These are phyloP conservation scores for Taphrina sp. DNA, from an alignment of 1,139 yeast species.

Conservation along the genomic window DNA sequence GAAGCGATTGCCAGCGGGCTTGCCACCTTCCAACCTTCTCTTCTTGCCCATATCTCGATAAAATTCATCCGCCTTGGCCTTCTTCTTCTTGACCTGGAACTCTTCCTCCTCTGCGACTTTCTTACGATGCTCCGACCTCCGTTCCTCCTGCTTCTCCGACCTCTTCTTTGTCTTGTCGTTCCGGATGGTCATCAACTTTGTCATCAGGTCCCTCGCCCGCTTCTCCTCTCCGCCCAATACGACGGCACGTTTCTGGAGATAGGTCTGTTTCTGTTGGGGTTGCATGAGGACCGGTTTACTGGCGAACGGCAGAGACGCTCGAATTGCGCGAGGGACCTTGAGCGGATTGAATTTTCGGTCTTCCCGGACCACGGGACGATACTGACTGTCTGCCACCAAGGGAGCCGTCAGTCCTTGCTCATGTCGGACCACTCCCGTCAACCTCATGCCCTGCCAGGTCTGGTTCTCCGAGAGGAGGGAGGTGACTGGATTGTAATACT, in stretches of 20 bases:
- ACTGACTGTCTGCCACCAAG: constrained; percentile 57
- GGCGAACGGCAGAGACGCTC: constrained; percentile 78
- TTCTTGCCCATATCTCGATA: constrained; percentile 62
- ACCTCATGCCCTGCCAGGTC: constrained; percentile 94
- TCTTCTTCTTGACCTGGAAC: constrained; percentile 68
- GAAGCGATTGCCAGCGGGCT: constrained; percentile 23
- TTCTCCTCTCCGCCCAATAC: constrained; percentile 70
- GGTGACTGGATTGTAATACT: constrained; percentile 93
- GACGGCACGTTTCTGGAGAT: constrained; percentile 89
- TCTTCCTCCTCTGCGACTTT: constrained; percentile 73
- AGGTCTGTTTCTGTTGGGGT: constrained; percentile 80
- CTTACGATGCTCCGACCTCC: constrained; percentile 72
- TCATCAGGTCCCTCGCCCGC: constrained; percentile 86
- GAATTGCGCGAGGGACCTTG: constrained; percentile 76
- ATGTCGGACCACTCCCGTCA: constrained; percentile 90
- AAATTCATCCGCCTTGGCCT: constrained; percentile 80
- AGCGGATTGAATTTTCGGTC: constrained; percentile 84
- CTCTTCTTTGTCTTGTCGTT: constrained; percentile 83
- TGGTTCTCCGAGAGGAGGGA: constrained; percentile 74
- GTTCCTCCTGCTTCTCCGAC: constrained; percentile 68
- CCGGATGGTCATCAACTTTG: constrained; percentile 77
- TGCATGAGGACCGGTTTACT: constrained; percentile 81
- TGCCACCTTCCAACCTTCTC: constrained; percentile 29
- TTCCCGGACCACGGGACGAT: constrained; percentile 78
- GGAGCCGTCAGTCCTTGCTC: constrained; percentile 68